Conservation (phyloP, 108 stramenopile genomes). For the Fragilaria crotonensis region DNA sequence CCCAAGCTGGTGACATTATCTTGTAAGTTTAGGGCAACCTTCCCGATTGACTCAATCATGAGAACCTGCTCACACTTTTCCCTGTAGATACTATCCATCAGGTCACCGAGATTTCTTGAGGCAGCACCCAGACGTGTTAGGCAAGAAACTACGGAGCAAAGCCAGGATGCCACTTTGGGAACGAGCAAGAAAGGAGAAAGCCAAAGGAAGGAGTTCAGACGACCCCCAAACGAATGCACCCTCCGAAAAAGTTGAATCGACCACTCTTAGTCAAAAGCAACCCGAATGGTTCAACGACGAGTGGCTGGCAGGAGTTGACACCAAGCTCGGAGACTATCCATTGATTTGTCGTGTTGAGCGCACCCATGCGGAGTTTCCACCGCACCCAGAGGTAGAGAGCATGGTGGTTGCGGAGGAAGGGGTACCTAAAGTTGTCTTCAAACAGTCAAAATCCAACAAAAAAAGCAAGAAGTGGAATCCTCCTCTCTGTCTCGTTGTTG, state of each 20-base stretch:
- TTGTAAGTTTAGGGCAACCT: slow-evolving; percentile 30
- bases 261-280: background rate
- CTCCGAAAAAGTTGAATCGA: background rate
- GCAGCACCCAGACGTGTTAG: slow-evolving; percentile 26
- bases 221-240: background rate
- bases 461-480: slow-evolving; percentile 3
- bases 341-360: slow-evolving; percentile 43
- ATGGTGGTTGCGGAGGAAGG: background rate
- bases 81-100: slow-evolving; percentile 32
- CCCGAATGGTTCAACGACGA: slow-evolving; percentile 32
- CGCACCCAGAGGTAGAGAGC: slow-evolving; percentile 17
- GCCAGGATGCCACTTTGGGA: slow-evolving; percentile 35
- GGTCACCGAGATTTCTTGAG: slow-evolving; percentile 31
- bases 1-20: slow-evolving; percentile 43
- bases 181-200: slow-evolving; percentile 15
- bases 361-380: slow-evolving; percentile 48
- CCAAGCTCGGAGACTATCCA: slow-evolving; percentile 22
- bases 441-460: slow-evolving; percentile 6
- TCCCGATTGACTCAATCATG: background rate
- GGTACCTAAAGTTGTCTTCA: background rate
- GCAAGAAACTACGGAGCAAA: slow-evolving; percentile 11
- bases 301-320: slow-evolving; percentile 24
- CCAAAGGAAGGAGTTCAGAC: background rate
- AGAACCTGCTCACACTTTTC: background rate
- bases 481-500: slow-evolving; percentile 21